Conservation (phyloP, 129 eudicot genomes). For the Flaveria sonorensis region DNA sequence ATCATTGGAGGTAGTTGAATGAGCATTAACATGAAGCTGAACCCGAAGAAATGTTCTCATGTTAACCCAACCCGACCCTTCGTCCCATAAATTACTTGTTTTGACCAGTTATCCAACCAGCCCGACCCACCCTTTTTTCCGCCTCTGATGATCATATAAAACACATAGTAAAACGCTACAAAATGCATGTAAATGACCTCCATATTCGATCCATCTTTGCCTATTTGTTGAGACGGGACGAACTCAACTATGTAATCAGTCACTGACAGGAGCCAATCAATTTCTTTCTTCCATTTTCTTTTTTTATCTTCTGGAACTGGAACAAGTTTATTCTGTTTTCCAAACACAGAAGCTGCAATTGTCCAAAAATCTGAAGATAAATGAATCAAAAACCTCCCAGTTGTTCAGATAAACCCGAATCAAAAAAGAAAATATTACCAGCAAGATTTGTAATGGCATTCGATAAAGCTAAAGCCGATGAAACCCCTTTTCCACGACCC, state of each 20-base stretch:
- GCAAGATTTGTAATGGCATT: constrained; percentile 91
- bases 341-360: constrained; percentile 81
- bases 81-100: background rate
- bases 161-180: background rate
- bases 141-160: background rate
- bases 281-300: constrained; percentile 76
- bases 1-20: too few relatives aligned
- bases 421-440: constrained; percentile 41
- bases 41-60: too few relatives aligned
- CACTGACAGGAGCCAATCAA: constrained; percentile 80
- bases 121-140: background rate
- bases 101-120: background rate
- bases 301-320: constrained; percentile 66
- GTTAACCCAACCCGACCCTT: too few relatives aligned
- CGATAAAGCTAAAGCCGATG: constrained; percentile 84
- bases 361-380: constrained; percentile 30
- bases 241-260: constrained; percentile 83
- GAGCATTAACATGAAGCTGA: too few relatives aligned
- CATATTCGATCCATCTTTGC: constrained; percentile 70
- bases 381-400: constrained; percentile 25
- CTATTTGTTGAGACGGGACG: constrained; percentile 64
- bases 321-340: constrained; percentile 68
- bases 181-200: constrained; percentile 54
- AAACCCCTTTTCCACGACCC: constrained; percentile 84
- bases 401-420: background rate